These are phyloP conservation scores for Aureobasidium sp. DNA, from an alignment of 2,329 filamentous ascomycete species.

Conservation along the genomic window DNA sequence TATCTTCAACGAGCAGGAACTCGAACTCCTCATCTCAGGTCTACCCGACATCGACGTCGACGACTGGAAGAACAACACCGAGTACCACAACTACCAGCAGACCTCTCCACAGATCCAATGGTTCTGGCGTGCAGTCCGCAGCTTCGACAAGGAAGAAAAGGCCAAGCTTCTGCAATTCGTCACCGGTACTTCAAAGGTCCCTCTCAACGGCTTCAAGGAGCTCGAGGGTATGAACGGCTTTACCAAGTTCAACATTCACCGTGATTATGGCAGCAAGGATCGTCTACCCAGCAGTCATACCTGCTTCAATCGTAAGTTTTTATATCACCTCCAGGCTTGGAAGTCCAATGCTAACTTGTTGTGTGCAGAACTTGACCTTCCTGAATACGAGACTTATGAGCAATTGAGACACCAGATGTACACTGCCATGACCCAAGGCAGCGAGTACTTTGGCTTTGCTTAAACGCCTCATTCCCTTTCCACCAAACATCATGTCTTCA, in stretches of 20 bases:
- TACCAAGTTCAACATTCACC: slow-evolving; percentile 96
- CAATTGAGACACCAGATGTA: slow-evolving; percentile 77
- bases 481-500: not conserved
- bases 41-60: slow-evolving; percentile 96
- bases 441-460: slow-evolving; percentile 95
- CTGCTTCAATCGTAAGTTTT: slow-evolving; percentile 92
- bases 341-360: slow-evolving; percentile 30
- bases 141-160: slow-evolving; percentile 97
- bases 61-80: slow-evolving; percentile 98
- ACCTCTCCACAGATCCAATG: slow-evolving; percentile 96
- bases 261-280: slow-evolving; percentile 94
- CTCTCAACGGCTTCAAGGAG: slow-evolving; percentile 97
- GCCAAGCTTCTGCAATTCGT: slow-evolving; percentile 97
- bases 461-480: slow-evolving; percentile 38
- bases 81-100: slow-evolving; percentile 95
- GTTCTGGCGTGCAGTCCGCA: slow-evolving; percentile 98
- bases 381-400: slow-evolving; percentile 97
- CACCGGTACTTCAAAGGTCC: slow-evolving; percentile 96
- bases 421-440: slow-evolving; percentile 95
- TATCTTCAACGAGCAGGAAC: slow-evolving; percentile 97
- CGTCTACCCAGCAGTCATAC: slow-evolving; percentile 94
- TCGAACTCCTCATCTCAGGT: slow-evolving; percentile 93
- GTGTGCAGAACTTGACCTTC: slow-evolving; percentile 89
- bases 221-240: slow-evolving; percentile 99
- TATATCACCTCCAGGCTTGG: slow-evolving; percentile 1